Evolutionary conservation across 2,329 filamentous ascomycete species (phyloP), one percentile per base, ranked within the genome.

Genomic region (Fusarium dimerum): DNA sequence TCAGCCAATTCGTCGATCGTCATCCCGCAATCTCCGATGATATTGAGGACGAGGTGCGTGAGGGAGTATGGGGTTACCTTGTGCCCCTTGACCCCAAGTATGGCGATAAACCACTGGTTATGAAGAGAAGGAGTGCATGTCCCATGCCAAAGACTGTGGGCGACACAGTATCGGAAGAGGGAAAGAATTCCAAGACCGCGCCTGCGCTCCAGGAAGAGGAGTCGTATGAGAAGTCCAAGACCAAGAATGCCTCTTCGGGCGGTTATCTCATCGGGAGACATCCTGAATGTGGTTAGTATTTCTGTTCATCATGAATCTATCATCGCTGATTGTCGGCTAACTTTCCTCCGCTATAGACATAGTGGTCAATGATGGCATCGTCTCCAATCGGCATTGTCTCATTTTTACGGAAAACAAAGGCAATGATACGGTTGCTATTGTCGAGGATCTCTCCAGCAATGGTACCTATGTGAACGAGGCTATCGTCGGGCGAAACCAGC

Each of bases 391-490:
- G 5, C 89, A 92, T 71, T 90, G 87, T 58, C 73, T 90, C 9
- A 61, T 90, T 2, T 90, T 89, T 64, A 78, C 75, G 18, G 81
- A 85, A 66, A 83, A 83, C 55, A 82, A 82, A 59, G 79, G 76
- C 10, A 72, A 75, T 15, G 78, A 83, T 70, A 81, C 78, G 60
- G 80, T 84, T 40, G 93, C 91, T 9, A 82, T 97, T 12, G 73
- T 99, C 6, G 92, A 99, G 70, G 94, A 99, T 70, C 76, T 97
- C 17, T 99, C 94, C 7, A 94, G 87, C 68, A 99, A 99, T 68
- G 94, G 94, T 46, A 99, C 95, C 0, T 99, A 92, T 68, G 88
- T 99, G 63, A 97, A 97, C 66, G 92, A 97, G 64, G 88, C 87
- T 15, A 81, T 96, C 30, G 84, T 99, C 20, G 94, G 94, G 20